Conservation (phyloP, 1,284 basidiomycete species). For the Ustilago nuda region DNA sequence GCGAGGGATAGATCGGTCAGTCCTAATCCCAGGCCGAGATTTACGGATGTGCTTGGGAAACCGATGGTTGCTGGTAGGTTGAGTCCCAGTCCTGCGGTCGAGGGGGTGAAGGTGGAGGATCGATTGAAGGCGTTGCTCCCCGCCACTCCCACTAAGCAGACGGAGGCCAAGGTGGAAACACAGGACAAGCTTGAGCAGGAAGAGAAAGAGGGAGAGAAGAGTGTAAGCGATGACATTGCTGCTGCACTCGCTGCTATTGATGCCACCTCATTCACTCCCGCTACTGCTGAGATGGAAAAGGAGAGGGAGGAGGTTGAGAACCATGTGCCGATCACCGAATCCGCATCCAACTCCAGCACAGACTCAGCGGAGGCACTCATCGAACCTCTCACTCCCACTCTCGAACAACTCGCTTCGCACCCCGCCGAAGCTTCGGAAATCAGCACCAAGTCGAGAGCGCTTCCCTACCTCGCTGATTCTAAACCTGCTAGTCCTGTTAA, state of each 20-base stretch:
- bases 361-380: slow-evolving; percentile 10
- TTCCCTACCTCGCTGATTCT: slow-evolving; percentile 6
- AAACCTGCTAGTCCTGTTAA: slow-evolving; percentile 12
- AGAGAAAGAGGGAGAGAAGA: slow-evolving; percentile 29
- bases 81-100: slow-evolving; percentile 29
- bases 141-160: background rate
- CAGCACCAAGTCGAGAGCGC: background rate
- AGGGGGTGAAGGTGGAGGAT: slow-evolving; percentile 49
- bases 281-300: background rate
- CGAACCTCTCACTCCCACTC: slow-evolving; percentile 29
- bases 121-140: slow-evolving; percentile 56
- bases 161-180: slow-evolving; percentile 9
- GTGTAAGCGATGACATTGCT: slow-evolving; percentile 24
- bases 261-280: slow-evolving; percentile 9
- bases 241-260: slow-evolving; percentile 32
- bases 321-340: slow-evolving; percentile 21
- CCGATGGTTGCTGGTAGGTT: slow-evolving; percentile 44
- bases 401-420: slow-evolving; percentile 5
- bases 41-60: slow-evolving; percentile 56
- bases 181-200: slow-evolving; percentile 6
- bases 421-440: background rate
- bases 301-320: slow-evolving; percentile 5
- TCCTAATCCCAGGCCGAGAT: slow-evolving; percentile 53
- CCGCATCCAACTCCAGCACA: slow-evolving; percentile 24
- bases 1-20: slow-evolving; percentile 34